Base-by-base conservation (phyloP, 768 basidiomycete genomes). In the Trametes punicea region DNA sequence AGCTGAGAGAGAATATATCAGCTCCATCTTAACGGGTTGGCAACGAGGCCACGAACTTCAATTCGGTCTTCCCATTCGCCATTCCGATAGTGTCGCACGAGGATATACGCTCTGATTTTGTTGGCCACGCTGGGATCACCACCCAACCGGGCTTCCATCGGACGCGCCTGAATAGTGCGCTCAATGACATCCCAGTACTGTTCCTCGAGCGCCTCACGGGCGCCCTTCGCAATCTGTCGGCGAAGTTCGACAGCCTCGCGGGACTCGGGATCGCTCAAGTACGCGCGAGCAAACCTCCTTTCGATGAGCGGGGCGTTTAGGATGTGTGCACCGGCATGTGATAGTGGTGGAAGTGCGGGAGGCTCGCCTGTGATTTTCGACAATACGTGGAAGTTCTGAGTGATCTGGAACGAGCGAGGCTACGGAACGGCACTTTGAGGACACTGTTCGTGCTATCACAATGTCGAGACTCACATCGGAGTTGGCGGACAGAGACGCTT, bases 101-200 rank as follows among this genome's bases (percentile, higher is more conserved):
- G 75, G 27, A 95, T 74, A 68, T 92, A 98, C 0, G 93, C 93
- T 9, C 94, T 77, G 39, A 98, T 83, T 68, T 89, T 93, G 77
- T 98, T 97, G 27, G 84, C 77, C 11, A 94, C 77, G 55, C 90
- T 91, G 0, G 96, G 96, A 55, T 94, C 88, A 23, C 96, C 96
- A 15, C 96, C 96, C 4, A 99, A 77, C 36, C 81, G 77, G 1
- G 96, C 96, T 62, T 97, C 90, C 50, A 82, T 79, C 0, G 93
- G 91, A 10, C 90, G 75, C 2, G 88, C 80, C 51, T 90, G 87
- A 15, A 99, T 78, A 0, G 88, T 88, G 39, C 86, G 81, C 55
- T 95, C 92, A 48, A 99, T 65, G 20, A 91, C 77, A 53, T 88
- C 84, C 81, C 85, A 88, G 56, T 91, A 92, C 71, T 96, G 93